These are phyloP conservation scores for Talaromyces liani DNA, from an alignment of 495 filamentous ascomycete species.

Conservation along the genomic window DNA sequence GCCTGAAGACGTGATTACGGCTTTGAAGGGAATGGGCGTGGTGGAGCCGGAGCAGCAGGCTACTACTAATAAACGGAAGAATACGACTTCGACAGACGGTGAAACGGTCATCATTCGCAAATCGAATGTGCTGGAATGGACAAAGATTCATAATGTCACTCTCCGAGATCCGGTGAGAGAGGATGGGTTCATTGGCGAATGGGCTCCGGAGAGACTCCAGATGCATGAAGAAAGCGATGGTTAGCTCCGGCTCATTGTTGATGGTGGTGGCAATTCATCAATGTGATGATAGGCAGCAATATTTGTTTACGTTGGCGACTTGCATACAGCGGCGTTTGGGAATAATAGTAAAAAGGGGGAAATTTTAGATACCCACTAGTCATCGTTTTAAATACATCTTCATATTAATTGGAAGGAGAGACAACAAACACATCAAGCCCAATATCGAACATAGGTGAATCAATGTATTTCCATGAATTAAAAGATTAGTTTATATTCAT, in stretches of 20 bases:
- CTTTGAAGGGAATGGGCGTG: constrained; percentile 70
- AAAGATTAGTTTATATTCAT: constrained; percentile 5
- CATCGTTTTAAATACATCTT: not conserved
- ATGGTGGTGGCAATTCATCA: constrained; percentile 4
- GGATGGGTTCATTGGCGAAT: constrained; percentile 37
- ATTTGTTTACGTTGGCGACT: not conserved
- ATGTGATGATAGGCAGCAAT: constrained; percentile 4
- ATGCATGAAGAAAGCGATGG: constrained; percentile 12
- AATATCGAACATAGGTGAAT: not conserved
- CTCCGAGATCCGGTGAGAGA: constrained; percentile 41
- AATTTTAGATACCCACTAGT: constrained; percentile 1
- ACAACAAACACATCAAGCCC: not conserved
- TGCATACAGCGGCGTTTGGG: constrained; percentile 5
- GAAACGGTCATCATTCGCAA: constrained; percentile 35
- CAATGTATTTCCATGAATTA: not conserved
- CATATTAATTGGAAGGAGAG: not conserved
- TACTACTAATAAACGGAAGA: constrained; percentile 14
- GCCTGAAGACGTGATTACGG: constrained; percentile 72
- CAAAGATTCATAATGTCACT: constrained; percentile 28
- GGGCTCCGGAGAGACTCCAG: constrained; percentile 13
- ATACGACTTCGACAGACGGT: constrained; percentile 14
- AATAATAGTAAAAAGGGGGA: not conserved
- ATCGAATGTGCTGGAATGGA: constrained; percentile 41
- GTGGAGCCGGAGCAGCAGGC: constrained; percentile 45
- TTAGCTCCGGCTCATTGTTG: constrained; percentile 5